Conservation (phyloP, 495 filamentous ascomycete species). For the Massariosphaeria phaeospora region DNA sequence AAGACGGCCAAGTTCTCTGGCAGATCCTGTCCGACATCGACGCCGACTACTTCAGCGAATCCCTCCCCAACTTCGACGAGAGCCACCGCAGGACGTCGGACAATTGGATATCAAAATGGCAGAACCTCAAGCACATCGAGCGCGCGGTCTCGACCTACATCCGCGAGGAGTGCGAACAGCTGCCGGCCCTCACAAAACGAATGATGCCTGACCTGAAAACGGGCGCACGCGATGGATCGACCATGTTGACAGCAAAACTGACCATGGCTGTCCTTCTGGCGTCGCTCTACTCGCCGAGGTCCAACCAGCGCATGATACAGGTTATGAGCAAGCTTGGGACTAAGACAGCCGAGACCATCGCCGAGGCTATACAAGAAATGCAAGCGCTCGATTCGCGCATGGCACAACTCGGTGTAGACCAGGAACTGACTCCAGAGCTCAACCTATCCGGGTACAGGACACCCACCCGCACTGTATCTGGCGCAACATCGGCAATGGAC, state of each 20-base stretch:
- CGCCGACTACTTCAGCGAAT: constrained; percentile 61
- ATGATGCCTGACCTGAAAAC: constrained; percentile 56
- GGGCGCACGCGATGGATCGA: constrained; percentile 47
- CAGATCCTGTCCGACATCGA: constrained; percentile 62
- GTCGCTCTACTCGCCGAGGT: constrained; percentile 35
- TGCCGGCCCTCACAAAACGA: constrained; percentile 46
- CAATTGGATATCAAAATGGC: constrained; percentile 36
- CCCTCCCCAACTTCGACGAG: constrained; percentile 53
- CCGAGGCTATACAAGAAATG: constrained; percentile 37
- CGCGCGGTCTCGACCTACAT: constrained; percentile 63
- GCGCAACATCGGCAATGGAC: constrained; percentile 22
- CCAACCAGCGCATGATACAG: constrained; percentile 40
- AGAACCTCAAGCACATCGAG: constrained; percentile 61
- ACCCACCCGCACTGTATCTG: constrained; percentile 24
- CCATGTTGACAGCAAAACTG: constrained; percentile 36
- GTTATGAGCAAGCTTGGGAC: constrained; percentile 36
- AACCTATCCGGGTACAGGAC: constrained; percentile 20
- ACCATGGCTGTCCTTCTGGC: constrained; percentile 38
- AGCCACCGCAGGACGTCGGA: constrained; percentile 24
- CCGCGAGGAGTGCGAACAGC: constrained; percentile 50
- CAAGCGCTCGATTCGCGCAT: constrained; percentile 33
- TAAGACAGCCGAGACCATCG: constrained; percentile 35
- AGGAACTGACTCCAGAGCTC: constrained; percentile 29
- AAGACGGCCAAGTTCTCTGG: constrained; percentile 71
- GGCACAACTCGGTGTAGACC: constrained; percentile 27